Base-by-base conservation (phyloP, 257 asterid genomes). In the Solanum gandarillasii region DNA sequence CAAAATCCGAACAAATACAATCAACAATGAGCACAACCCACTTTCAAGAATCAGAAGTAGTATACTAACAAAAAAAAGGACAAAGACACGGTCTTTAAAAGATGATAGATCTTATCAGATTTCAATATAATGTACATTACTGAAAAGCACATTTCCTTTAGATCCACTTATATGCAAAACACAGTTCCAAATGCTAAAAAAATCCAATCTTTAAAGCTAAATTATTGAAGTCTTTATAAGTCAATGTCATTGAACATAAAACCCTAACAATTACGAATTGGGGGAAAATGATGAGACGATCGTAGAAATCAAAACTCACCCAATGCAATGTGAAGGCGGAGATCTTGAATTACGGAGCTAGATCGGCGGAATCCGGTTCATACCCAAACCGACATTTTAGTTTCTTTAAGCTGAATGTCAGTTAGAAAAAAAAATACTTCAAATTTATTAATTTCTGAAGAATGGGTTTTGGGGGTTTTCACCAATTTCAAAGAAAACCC, bases 151-250 rank as follows among this genome's bases (percentile, higher is more conserved):
- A 46, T 62, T 84, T 71, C 65, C 41, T 58, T 87, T 94, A 94
- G 98, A 95, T 96, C 99, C 92, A 92, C 90, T 86, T 87, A 88
- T 55, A 18, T 7, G 67, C 71, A 86, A 79, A 78, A 73, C 86
- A 81, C 87, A 52, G 74, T 87, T 83, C 27, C 90, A 89, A 62
- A 46, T 70, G 75, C 92, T 79, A 55, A 71, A 89, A 88, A 83
- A 52, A 12, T 23, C 58, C 73, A 72, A 86, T 60, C 39, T 84
- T 76, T n/a, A 13, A 39, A 86, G 75, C 88, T 27, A 72, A 48
- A 31, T 34, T 20, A 73, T 32, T n/a, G 21, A 73, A 38, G 84
- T 72, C 84, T 46, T 36, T 23, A 75, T n/a, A 73, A 52, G 88
- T 31, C 78, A 71, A 41, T 18, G 25, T n/a, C 31, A 12, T 78